Percentiles rank a stretch among this genome's conserved stretches.
Conservation (phyloP, 805 yeast species). For the Kurtzmaniella cleridarum region DNA sequence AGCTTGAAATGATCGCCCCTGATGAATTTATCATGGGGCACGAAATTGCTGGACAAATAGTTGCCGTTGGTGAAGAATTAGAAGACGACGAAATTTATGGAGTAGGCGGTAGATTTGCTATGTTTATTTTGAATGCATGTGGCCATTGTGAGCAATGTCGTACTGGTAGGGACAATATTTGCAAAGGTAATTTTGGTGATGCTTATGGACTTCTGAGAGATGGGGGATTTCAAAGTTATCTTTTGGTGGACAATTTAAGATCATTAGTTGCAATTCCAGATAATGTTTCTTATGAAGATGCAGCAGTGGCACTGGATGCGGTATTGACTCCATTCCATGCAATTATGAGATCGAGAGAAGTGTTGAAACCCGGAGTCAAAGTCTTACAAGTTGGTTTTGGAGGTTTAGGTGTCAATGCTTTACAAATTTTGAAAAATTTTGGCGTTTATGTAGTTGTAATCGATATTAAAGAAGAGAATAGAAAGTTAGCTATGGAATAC, state of each 20-base stretch:
- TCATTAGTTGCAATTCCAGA: slow-evolving; percentile 36
- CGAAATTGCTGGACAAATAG: slow-evolving; percentile 37
- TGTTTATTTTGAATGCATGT: slow-evolving; percentile 27
- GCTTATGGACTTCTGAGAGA: slow-evolving; percentile 34
- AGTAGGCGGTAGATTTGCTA: slow-evolving; percentile 25
- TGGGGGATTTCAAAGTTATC: slow-evolving; percentile 39
- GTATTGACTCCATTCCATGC: slow-evolving; percentile 40
- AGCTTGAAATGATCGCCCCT: slow-evolving; percentile 16
- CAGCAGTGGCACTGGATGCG: slow-evolving; percentile 39
- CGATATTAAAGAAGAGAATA: slow-evolving; percentile 26
- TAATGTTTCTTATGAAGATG: slow-evolving; percentile 30
- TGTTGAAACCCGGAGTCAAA: slow-evolving; percentile 25
- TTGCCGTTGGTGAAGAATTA: slow-evolving; percentile 23
- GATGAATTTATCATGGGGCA: slow-evolving; percentile 39
- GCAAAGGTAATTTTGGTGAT: slow-evolving; percentile 10
- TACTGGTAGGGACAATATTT: slow-evolving; percentile 27
- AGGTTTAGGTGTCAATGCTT: slow-evolving; percentile 38
- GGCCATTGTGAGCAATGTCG: slow-evolving; percentile 33
- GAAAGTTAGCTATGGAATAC: slow-evolving; percentile 19
- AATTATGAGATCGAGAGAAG: slow-evolving; percentile 26
- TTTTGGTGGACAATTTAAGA: slow-evolving; percentile 30
- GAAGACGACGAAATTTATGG: slow-evolving; percentile 17
- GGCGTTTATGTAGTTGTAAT: slow-evolving; percentile 29
- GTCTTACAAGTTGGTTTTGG: slow-evolving; percentile 38
- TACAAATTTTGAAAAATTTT: slow-evolving; percentile 31